Evolutionary conservation across 1,139 yeast genomes (phyloP), one percentile per base, ranked within the genome.

Genomic region (Hansenula sp.): DNA sequence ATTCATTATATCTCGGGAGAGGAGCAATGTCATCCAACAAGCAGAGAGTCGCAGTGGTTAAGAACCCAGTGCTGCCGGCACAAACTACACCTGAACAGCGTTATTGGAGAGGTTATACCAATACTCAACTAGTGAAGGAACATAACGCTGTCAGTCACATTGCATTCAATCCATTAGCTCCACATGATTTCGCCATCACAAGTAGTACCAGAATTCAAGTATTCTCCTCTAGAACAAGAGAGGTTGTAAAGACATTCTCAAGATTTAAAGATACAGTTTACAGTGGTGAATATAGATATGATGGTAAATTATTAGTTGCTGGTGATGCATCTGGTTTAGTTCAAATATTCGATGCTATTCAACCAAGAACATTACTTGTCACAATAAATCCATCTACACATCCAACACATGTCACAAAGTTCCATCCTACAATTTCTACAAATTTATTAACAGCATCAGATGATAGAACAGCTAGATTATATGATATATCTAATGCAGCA

Each of bases 391-490:
- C 97, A 3, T 82, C 94, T 1, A 68, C 82, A 17, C 89, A 87
- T 61, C 90, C 97, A 11, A 85, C 95, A 0, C 97, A 87, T 57
- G 96, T 90, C 22, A 89, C 97, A n/a, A 88, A 86, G 59, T 92
- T 88, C 64, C 92, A 87, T 53, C 89, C 94, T 11, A 68, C 81
- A 4, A 69, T 78, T 32, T 76, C 81, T 16, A 79, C 87, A 36
- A 84, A 85, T 45, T 64, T 92, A 44, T 69, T 89, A 21, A 85
- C 96, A 4, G 96, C 96, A 6, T 84, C 95, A 4, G 98, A 92
- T 64, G 98, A 92, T 64, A 73, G 95, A 54, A 73, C 81, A 11
- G 89, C 89, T 2, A 71, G 96, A 57, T 64, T 94, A 32, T 92
- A 92, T 73, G 98, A 92, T 62, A 83, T 92, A 45, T 79, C 96